phyloP scores from a whole-genome alignment of 768 basidiomycete genomes.

The Tulasnella sp. region DNA sequence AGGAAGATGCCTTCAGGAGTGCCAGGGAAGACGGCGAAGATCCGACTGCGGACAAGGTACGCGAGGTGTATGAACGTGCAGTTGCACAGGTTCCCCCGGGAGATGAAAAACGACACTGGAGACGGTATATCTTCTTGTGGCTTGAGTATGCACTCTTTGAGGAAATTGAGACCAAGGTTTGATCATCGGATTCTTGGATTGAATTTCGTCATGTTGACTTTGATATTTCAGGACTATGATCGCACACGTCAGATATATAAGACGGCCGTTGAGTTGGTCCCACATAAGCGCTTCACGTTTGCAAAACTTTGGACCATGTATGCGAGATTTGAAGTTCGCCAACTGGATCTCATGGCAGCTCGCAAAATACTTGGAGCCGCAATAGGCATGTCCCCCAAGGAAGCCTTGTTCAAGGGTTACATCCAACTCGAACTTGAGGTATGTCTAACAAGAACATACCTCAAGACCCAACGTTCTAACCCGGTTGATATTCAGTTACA shows the following conservation, averaged over 20 bases:
- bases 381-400: constrained; percentile 94
- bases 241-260: constrained; percentile 87
- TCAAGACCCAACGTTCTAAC: not conserved
- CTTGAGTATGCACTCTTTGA: constrained; percentile 93
- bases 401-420: constrained; percentile 89
- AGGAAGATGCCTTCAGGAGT: constrained; percentile 75
- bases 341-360: constrained; percentile 67
- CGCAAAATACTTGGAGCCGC: constrained; percentile 80
- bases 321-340: constrained; percentile 83
- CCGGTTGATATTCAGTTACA: constrained; percentile 44
- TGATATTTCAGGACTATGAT: constrained; percentile 49
- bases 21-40: constrained; percentile 59
- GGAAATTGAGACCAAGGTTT: constrained; percentile 87
- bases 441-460: constrained; percentile 22
- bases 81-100: constrained; percentile 94
- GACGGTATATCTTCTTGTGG: constrained; percentile 86
- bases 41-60: constrained; percentile 48
- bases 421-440: constrained; percentile 89
- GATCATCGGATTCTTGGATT: not conserved
- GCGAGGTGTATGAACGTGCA: constrained; percentile 92
- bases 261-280: constrained; percentile 75
- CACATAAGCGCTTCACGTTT: constrained; percentile 95
- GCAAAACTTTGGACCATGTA: constrained; percentile 93
- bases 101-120: constrained; percentile 82
- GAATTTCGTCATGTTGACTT: not conserved